phyloP scores from a whole-genome alignment of 495 filamentous ascomycete genomes.

The Parmelia sp. region DNA sequence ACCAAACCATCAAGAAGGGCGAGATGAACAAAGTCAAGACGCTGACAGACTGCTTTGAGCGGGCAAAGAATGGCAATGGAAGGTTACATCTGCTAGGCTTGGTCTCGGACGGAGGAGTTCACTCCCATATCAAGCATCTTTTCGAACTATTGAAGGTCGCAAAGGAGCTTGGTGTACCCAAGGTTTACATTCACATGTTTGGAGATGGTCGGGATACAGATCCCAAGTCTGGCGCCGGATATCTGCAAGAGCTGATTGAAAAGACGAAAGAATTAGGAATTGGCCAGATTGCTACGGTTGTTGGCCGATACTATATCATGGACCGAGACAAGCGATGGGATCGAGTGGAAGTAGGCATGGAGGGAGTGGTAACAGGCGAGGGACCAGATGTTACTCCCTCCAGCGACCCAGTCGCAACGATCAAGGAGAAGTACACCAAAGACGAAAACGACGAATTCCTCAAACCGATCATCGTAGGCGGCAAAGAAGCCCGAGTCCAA shows the following conservation, averaged over 20 bases:
- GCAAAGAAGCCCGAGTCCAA: conserved; percentile 75
- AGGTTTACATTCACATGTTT: conserved; percentile 98
- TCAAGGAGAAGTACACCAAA: conserved; percentile 80
- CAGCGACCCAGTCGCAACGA: conserved; percentile 75
- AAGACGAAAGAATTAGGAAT: conserved; percentile 74
- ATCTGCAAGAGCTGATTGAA: conserved; percentile 77
- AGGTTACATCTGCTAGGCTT: conserved; percentile 87
- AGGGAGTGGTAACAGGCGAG: conserved; percentile 77
- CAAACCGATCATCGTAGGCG: conserved; percentile 92
- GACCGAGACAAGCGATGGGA: conserved; percentile 99
- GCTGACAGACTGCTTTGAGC: conserved; percentile 67
- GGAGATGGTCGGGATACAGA: conserved; percentile 97
- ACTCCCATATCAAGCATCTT: conserved; percentile 90
- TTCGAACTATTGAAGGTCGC: conserved; percentile 80
- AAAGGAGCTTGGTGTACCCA: conserved; percentile 75
- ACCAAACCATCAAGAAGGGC: conserved; percentile 85
- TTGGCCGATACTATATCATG: conserved; percentile 97
- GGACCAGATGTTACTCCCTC: conserved; percentile 58
- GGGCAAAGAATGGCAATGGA: conserved; percentile 82
- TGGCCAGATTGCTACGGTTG: conserved; percentile 86
- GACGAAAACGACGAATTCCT: conserved; percentile 95
- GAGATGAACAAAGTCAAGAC: conserved; percentile 72
- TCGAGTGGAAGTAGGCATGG: conserved; percentile 79
- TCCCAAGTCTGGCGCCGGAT: conserved; percentile 79
- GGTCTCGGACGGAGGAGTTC: conserved; percentile 91